A percentile compares a stretch with the other conserved stretches of the same genome.
phyloP scores from a whole-genome alignment of 2,329 filamentous ascomycete species.

The Triangularia setosa region DNA sequence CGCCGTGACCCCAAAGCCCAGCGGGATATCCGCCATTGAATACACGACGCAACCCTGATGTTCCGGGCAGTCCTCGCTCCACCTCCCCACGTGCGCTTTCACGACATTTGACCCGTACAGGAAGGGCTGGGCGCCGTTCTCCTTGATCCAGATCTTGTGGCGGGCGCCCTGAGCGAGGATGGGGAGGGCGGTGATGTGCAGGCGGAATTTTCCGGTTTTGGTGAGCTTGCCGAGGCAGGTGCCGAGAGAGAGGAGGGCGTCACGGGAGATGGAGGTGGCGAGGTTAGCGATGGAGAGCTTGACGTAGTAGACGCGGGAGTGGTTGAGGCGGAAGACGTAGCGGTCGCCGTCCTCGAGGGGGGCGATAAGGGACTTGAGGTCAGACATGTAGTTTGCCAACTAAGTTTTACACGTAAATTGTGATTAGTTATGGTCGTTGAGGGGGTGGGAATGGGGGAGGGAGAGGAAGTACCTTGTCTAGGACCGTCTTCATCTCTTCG shows the following conservation, averaged over 20 bases:
- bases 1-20: slow-evolving; percentile 84
- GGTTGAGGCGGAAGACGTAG: slow-evolving; percentile 80
- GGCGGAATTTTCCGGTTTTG: slow-evolving; percentile 90
- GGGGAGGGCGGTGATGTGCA: slow-evolving; percentile 85
- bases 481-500: slow-evolving; percentile 73
- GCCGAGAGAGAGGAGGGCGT: slow-evolving; percentile 80
- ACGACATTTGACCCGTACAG: slow-evolving; percentile 90
- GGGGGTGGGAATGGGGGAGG: not conserved
- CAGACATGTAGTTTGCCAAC: slow-evolving; percentile 88
- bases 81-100: slow-evolving; percentile 66
- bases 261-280: slow-evolving; percentile 77
- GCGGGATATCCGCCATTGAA: slow-evolving; percentile 87
- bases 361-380: slow-evolving; percentile 77
- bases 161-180: slow-evolving; percentile 86
- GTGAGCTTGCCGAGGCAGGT: slow-evolving; percentile 92
- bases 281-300: slow-evolving; percentile 86
- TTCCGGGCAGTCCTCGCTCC: slow-evolving; percentile 88
- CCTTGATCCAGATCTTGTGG: slow-evolving; percentile 96
- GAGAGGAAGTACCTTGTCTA: slow-evolving; percentile 41
- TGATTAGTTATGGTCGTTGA: slow-evolving; percentile 7
- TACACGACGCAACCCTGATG: slow-evolving; percentile 89
- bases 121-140: slow-evolving; percentile 96
- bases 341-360: slow-evolving; percentile 70
- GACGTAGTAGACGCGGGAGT: slow-evolving; percentile 73
- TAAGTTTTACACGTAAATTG: slow-evolving; percentile 68